Base-by-base conservation (phyloP, 495 filamentous ascomycete genomes). In the Penicillium lividum region DNA sequence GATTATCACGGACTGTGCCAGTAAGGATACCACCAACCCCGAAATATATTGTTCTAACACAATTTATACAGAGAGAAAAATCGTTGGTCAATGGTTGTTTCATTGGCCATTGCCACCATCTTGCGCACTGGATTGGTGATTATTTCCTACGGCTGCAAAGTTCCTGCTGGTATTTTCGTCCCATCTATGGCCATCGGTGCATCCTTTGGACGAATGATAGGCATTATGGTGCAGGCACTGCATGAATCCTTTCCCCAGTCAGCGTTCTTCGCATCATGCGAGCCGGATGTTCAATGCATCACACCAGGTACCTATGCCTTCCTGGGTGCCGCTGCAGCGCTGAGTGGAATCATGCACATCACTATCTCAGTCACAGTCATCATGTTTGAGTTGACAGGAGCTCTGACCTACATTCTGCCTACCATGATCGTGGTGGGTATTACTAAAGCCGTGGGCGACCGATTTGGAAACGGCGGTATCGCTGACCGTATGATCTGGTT, bases 401-500 rank as follows among this genome's bases (percentile, higher is more conserved):
- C 93, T 45, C 79, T 98, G 58, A 96, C 91, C 3, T 98, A 98
- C 69, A 97, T 98, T 56, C 79, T 98, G 36, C 93, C 93, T 4
- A 98, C 94, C 10, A 96, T 97, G 94, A 98, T 98, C 62, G 94
- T 98, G 9, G 94, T 98, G 22, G 94, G 94, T 28, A 88, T 98
- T 44, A 97, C 95, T 54, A 98, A 98, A 79, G 91, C 92, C 9
- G 89, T 98, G 59, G 85, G 90, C 49, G 91, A 96, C 56, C 82
- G 92, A 16, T 96, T 96, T 67, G 90, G 92, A 27, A 96, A 95
- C 66, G 94, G 95, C 5, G 94, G 94, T 31, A 98, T 98, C 55
- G 94, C 94, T 11, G 94, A 98, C 72, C 88, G 94, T 59, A 96
- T 97, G 91, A 98, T 98, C 60, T 98, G 92, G 93, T 96, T 97